Evolutionary conservation across 805 yeast genomes (phyloP).

Genomic region (Candida tammaniensis): DNA sequence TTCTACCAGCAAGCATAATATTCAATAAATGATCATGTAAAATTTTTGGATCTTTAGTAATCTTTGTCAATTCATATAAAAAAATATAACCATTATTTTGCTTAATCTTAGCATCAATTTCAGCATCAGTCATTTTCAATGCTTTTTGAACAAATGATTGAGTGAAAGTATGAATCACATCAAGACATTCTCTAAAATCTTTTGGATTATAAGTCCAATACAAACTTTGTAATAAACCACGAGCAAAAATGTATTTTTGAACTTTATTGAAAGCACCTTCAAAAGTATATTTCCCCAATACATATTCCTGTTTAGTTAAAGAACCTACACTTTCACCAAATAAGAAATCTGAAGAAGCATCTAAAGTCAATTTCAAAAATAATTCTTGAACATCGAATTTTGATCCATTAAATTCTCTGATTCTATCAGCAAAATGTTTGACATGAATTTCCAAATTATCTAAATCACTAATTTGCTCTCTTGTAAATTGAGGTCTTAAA

Average conservation of each 20-base stretch:
- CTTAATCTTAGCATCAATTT: slow-evolving; percentile 24
- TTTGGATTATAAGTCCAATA: slow-evolving; percentile 25
- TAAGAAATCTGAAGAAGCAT: slow-evolving; percentile 39
- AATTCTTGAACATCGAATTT: slow-evolving; percentile 32
- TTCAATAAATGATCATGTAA: slow-evolving; percentile 38
- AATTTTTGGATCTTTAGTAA: slow-evolving; percentile 32
- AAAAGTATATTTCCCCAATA: slow-evolving; percentile 13
- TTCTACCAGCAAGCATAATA: slow-evolving; percentile 38
- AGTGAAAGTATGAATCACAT: slow-evolving; percentile 30
- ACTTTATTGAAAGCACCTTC: slow-evolving; percentile 34
- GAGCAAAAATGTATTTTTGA: slow-evolving; percentile 30
- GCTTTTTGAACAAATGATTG: slow-evolving; percentile 30
- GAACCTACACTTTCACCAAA: slow-evolving; percentile 35
- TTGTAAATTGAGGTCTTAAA: slow-evolving; percentile 38
- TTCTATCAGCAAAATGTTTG: slow-evolving; percentile 22
- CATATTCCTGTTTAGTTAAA: slow-evolving; percentile 21
- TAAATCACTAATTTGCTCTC: slow-evolving; percentile 36
- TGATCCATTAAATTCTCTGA: slow-evolving; percentile 17
- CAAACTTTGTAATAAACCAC: slow-evolving; percentile 30
- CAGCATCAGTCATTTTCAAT: slow-evolving; percentile 24
- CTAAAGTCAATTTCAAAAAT: slow-evolving; percentile 35
- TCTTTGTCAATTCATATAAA: slow-evolving; percentile 37
- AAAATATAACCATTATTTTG: slow-evolving; percentile 28
- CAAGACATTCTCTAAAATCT: slow-evolving; percentile 32
- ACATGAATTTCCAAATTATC: slow-evolving; percentile 29